Conservation (phyloP, 805 yeast genomes). For the Saturnispora serradocipensis region DNA sequence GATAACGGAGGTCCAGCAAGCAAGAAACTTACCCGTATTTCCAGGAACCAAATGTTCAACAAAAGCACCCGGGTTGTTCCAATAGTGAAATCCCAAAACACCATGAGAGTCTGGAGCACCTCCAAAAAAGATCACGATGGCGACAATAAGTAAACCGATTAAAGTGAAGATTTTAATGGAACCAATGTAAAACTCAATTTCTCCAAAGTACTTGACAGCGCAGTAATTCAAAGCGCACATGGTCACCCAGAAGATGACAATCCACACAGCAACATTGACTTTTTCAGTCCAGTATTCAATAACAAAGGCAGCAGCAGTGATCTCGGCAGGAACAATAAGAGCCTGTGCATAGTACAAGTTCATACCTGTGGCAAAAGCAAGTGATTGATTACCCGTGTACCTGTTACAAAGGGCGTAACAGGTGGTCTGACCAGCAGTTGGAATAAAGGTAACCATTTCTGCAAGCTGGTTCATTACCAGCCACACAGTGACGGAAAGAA, state of each 20-base stretch:
- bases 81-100: constrained; percentile 57
- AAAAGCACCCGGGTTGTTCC: constrained; percentile 42
- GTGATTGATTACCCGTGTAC: constrained; percentile 22
- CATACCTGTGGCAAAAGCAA: constrained; percentile 29
- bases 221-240: constrained; percentile 38
- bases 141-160: constrained; percentile 47
- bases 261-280: constrained; percentile 49
- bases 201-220: constrained; percentile 34
- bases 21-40: constrained; percentile 51
- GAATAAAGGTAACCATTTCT: constrained; percentile 55
- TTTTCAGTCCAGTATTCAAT: constrained; percentile 45
- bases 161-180: constrained; percentile 57
- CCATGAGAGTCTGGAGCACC: constrained; percentile 48
- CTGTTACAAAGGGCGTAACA: constrained; percentile 21
- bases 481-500: constrained; percentile 55
- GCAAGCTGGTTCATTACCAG: constrained; percentile 57
- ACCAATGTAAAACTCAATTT: constrained; percentile 58
- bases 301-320: constrained; percentile 54
- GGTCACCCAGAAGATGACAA: constrained; percentile 41
- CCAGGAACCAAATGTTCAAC: constrained; percentile 42
- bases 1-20: constrained; percentile 52
- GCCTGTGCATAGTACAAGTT: constrained; percentile 29
- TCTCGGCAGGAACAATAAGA: constrained; percentile 35
- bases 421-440: constrained; percentile 44
- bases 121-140: constrained; percentile 50